Conservation (phyloP, 768 basidiomycete genomes). For the Sporobolomyces pararoseus region DNA sequence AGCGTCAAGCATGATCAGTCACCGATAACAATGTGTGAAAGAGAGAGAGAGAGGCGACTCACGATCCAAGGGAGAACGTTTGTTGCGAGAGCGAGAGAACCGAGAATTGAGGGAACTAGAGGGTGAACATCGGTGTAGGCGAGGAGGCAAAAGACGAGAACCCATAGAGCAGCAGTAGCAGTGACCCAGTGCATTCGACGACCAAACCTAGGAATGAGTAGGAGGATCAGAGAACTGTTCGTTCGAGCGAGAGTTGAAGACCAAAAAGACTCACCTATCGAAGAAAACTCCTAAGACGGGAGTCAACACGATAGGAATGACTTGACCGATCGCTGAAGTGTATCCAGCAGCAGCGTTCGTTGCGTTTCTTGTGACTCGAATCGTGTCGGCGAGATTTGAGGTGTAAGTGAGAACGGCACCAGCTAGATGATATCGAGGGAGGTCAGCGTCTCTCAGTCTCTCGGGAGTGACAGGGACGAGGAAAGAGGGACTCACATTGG, state of each 20-base stretch:
- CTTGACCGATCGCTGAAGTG: slow-evolving; percentile 22
- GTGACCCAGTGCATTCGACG: slow-evolving; percentile 25
- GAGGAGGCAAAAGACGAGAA: slow-evolving; percentile 24
- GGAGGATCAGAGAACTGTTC: background rate
- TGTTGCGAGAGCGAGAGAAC: slow-evolving; percentile 23
- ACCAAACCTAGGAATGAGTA: background rate
- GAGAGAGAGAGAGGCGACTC: background rate
- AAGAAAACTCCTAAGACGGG: slow-evolving; percentile 14
- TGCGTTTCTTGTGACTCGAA: slow-evolving; percentile 5
- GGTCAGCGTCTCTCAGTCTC: too few relatives aligned
- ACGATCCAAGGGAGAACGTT: slow-evolving; percentile 27
- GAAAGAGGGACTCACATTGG: slow-evolving; percentile 9
- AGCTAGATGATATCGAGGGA: background rate
- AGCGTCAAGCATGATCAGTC: background rate
- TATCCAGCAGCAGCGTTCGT: slow-evolving; percentile 10
- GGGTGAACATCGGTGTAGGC: slow-evolving; percentile 20
- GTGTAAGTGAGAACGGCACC: slow-evolving; percentile 19
- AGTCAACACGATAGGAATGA: slow-evolving; percentile 29
- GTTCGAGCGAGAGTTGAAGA: too few relatives aligned
- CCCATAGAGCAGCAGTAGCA: slow-evolving; percentile 1
- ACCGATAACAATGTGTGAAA: background rate
- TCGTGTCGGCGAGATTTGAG: slow-evolving; percentile 21
- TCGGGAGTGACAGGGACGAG: too few relatives aligned
- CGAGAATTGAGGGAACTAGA: slow-evolving; percentile 17
- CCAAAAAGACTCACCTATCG: slow-evolving; percentile 4